Evolutionary conservation across 2,329 filamentous ascomycete species (phyloP).

Genomic region (Alternaria alternata): DNA sequence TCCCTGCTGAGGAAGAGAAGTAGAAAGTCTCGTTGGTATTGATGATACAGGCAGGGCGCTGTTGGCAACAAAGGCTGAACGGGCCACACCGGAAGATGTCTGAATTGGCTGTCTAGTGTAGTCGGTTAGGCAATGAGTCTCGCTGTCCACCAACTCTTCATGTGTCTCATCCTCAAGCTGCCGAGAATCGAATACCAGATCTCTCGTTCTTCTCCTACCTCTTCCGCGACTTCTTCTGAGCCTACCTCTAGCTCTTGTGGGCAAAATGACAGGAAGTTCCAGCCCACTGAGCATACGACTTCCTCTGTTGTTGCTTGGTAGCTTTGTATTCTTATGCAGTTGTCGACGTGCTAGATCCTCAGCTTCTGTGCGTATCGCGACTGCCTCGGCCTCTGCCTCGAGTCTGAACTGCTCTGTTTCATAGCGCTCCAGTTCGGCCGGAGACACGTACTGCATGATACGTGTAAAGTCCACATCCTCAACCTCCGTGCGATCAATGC

Average conservation of each 20-base stretch:
- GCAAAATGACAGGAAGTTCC: conserved; percentile 15
- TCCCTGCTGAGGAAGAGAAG: background rate
- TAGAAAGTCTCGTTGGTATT: conserved; percentile 14
- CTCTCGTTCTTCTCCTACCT: conserved; percentile 9
- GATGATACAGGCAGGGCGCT: conserved; percentile 40
- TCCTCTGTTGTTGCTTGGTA: conserved; percentile 17
- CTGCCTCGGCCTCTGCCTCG: conserved; percentile 38
- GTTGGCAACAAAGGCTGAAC: conserved; percentile 43
- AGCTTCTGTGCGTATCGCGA: conserved; percentile 27
- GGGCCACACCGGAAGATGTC: conserved; percentile 33
- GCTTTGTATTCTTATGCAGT: conserved; percentile 38
- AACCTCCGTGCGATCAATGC: conserved; percentile 17
- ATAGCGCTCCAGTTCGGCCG: conserved; percentile 42
- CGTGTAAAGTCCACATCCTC: conserved; percentile 38
- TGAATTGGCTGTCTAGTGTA: conserved; percentile 12
- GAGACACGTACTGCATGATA: conserved; percentile 42
- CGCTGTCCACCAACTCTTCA: conserved; percentile 7
- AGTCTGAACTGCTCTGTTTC: conserved; percentile 43
- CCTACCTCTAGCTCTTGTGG: conserved; percentile 19
- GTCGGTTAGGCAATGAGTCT: conserved; percentile 22
- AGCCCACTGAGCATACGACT: conserved; percentile 20
- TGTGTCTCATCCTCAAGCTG: conserved; percentile 5
- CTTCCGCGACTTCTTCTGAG: conserved; percentile 21
- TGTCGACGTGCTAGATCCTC: conserved; percentile 28
- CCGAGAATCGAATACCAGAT: background rate